Percentiles rank a stretch among this genome's conserved stretches.
Evolutionary conservation across 2,329 filamentous ascomycete genomes (phyloP).

Genomic region (Cytospora piceae): DNA sequence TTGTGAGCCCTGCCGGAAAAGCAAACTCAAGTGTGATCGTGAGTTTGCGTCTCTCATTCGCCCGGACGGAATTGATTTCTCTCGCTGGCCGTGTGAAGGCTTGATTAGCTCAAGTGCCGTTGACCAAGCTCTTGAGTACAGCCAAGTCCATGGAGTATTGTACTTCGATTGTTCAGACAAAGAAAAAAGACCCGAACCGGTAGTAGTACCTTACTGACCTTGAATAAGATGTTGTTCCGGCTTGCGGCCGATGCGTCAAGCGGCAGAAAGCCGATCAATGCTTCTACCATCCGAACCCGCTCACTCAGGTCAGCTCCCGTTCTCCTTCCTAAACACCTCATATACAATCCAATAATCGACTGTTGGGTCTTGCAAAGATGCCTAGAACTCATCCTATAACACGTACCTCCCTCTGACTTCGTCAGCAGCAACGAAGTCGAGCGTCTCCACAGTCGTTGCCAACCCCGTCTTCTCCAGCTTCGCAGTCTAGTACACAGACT

Average conservation of each 20-base stretch:
- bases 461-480: conserved; percentile 34
- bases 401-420: neutral
- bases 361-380: neutral
- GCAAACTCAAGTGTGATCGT: conserved; percentile 42
- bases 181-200: neutral
- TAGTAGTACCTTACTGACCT: neutral
- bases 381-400: neutral
- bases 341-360: neutral
- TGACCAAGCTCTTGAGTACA: neutral
- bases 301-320: conserved; percentile 34
- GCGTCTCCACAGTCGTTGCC: conserved; percentile 24
- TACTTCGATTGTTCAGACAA: neutral
- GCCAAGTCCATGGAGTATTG: neutral
- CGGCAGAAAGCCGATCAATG: conserved; percentile 38
- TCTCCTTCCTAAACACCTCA: too few species aligned
- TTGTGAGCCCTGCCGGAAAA: conserved; percentile 41
- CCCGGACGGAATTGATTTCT: neutral
- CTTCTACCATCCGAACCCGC: conserved; percentile 41
- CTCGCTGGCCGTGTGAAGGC: neutral
- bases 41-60: conserved; percentile 11
- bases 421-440: conserved; percentile 8
- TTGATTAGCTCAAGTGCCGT: neutral
- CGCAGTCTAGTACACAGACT: conserved; percentile 30
- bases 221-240: conserved; percentile 37
- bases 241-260: conserved; percentile 40